Evolutionary conservation across 164 flowering plant genomes (phyloP), one percentile per base, ranked within the genome.

Genomic region (Dillenia suffruticosa): DNA sequence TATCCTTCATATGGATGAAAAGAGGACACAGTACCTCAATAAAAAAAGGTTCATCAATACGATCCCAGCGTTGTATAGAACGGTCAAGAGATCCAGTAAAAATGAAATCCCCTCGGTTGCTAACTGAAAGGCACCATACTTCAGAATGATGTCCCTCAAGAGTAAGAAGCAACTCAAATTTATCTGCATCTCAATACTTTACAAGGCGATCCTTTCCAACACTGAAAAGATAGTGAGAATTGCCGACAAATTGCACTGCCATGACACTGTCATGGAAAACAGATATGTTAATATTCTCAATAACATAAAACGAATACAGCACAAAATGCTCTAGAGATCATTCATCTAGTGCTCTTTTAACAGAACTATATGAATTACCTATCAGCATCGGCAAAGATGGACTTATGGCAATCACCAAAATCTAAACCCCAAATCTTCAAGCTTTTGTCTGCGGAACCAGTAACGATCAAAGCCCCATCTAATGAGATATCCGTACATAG

Each of bases 101-200:
- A 53, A 95, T 51, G 71, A 88, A 95, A 79, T 95, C 97, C 65
- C 97, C 97, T 75, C 87, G 96, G 45, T 72, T 78, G 80, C 99
- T 92, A 52, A 89, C 59, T 52, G 96, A 77, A 54, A 95, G 90
- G 63, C 97, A 89, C 88, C 91, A 88, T 60, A 95, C 71, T 61
- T 74, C 87, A 10, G 91, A 86, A 79, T 92, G 97, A 71, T 95
- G 99, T 49, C 99, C 99, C 58, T 86, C 96, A 57, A 95, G 92
- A 58, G 96, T 92, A 71, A 92, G 81, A 73, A 95, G 93, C 74
- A 89, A 73, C 77, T 95, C 96, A 76, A 95, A 95, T 56, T 92
- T 95, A 77, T 95, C 99, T 46, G 97, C 97, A 82, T 95, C 99
- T 97, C 99, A 95, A 72, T 95, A 95, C 62, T 92, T 95, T 19